Base-by-base conservation (phyloP, 345 rosid genomes). In the Gossypium sturtianum region DNA sequence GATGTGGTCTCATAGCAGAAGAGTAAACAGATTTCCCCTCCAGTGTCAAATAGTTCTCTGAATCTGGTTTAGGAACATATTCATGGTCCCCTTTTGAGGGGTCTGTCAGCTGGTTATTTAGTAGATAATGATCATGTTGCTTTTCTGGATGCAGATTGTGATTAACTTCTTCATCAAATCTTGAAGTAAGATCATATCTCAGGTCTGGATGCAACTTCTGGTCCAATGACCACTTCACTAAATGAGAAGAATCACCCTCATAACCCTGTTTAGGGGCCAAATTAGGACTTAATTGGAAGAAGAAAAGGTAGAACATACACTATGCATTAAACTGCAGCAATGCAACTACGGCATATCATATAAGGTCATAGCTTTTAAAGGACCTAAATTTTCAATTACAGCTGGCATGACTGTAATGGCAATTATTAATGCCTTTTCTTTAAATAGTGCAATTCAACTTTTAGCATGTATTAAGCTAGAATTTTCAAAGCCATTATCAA, bases 21-120 rank as follows among this genome's bases (percentile, higher is more conserved):
- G 82, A 77, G 76, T 75, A 77, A 67, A 82, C 73, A 38, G 86
- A 66, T 80, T 89, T 91, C 64, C 85, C 92, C 41, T 85, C 91
- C n/a, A 82, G 43, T 9, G 73, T 63, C 43, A 72, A 66, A 79
- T 74, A 66, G 58, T 62, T 79, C 65, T 77, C 81, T 63, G 80
- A 61, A 70, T 77, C 83, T 74, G 76, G 73, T 74, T 81, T 83
- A 69, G 62, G 52, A 38, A 29, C 10, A 71, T 41, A 38, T 75
- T 54, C 70, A 23, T 60, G 49, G 67, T 86, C 90, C 77, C 78
- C 76, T 68, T 77, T 80, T 72, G 81, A 65, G 70, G 69, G 64
- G 66, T 79, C 82, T 19, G 25, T 9, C 48, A 47, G 78, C 67
- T 72, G 74, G 75, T 85, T 54, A 66, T 75, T 60, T 49, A 77